Evolutionary conservation across 83 land plant genomes (phyloP).

Genomic region (Thuja plicata): DNA sequence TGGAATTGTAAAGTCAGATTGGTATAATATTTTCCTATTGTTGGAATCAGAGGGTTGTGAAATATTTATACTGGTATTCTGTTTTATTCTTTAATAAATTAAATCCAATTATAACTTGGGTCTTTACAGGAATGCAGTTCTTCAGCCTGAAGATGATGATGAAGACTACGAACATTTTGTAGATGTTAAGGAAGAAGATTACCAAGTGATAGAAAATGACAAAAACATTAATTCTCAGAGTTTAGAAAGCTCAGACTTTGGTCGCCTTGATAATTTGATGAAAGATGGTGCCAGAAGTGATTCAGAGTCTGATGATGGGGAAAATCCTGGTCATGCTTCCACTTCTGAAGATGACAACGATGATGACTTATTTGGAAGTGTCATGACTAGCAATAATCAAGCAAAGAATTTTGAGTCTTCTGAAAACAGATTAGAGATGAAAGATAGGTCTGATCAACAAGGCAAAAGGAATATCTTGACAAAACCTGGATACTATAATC

Average conservation of each 20-base stretch:
- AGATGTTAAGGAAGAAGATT: conserved; percentile 66
- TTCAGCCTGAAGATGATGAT: conserved; percentile 78
- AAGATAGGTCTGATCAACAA: not conserved
- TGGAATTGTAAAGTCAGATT: not conserved
- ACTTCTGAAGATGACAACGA: conserved; percentile 17
- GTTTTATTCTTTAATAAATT: not conserved
- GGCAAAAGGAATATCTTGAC: conserved; percentile 9
- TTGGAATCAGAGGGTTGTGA: not conserved
- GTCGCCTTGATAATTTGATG: not conserved
- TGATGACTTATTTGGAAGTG: not conserved
- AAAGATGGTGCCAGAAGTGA: not conserved
- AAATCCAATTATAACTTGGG: not conserved
- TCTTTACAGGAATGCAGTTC: conserved; percentile 67
- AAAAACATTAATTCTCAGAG: not conserved
- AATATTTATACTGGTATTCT: not conserved
- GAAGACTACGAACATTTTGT: conserved; percentile 89
- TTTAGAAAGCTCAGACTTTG: not conserved
- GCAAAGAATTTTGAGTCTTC: not conserved
- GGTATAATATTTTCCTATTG: not conserved
- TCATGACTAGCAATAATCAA: not conserved
- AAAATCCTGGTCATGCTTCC: not conserved
- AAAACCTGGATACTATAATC: conserved; percentile 65
- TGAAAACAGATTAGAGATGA: not conserved
- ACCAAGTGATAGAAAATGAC: conserved; percentile 12
- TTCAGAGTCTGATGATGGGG: conserved; percentile 11